phyloP scores from a whole-genome alignment of 768 basidiomycete genomes.

The Mycena maculata region DNA sequence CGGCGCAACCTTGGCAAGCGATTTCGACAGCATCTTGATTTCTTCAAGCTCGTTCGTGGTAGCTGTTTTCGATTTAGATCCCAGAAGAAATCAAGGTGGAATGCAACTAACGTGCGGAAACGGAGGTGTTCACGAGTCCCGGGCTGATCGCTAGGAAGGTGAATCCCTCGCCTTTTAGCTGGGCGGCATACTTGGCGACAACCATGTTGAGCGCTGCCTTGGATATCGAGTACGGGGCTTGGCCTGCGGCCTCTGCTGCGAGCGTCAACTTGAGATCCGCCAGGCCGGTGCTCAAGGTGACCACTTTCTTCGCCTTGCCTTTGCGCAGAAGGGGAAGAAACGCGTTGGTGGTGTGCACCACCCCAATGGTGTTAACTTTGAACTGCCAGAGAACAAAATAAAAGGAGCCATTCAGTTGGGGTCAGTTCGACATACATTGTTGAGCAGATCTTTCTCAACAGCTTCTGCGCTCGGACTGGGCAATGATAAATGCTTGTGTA shows the following conservation, averaged over 20 bases:
- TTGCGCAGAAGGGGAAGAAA: constrained; percentile 7
- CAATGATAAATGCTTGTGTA: background rate
- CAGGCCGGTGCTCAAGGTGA: constrained; percentile 45
- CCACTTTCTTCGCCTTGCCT: constrained; percentile 49
- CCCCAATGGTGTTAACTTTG: constrained; percentile 6
- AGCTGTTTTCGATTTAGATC: background rate
- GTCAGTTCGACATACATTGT: background rate
- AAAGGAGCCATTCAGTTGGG: background rate
- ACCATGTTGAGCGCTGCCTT: constrained; percentile 54
- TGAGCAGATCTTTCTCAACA: constrained; percentile 15
- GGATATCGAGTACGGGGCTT: constrained; percentile 46
- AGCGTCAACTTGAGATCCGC: constrained; percentile 44
- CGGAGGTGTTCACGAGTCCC: constrained; percentile 49
- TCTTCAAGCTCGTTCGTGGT: background rate
- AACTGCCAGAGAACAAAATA: background rate
- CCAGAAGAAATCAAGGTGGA: background rate
- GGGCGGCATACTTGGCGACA: constrained; percentile 49
- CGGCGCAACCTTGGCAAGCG: background rate
- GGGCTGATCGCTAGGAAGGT: constrained; percentile 52
- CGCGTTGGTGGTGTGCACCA: constrained; percentile 12
- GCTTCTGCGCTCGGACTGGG: constrained; percentile 10
- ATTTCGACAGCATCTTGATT: background rate
- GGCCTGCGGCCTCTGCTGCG: constrained; percentile 8
- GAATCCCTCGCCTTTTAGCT: constrained; percentile 47
- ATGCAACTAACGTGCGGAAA: background rate